phyloP scores from a whole-genome alignment of 345 rosid species.

The Xanthoceras sorbifolium region DNA sequence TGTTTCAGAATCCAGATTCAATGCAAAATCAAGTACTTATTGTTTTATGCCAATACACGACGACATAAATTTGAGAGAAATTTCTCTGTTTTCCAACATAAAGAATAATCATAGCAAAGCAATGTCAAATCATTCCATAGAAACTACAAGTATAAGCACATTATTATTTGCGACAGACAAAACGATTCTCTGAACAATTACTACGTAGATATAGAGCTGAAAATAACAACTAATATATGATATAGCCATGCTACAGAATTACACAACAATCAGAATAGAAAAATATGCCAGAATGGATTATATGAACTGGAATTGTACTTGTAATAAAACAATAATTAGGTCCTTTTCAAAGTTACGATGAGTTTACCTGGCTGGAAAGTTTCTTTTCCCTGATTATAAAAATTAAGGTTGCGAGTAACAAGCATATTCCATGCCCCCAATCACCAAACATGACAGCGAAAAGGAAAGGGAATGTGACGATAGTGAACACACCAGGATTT shows the following conservation, averaged over 20 bases:
- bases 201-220: background rate
- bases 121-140: background rate
- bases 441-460: slow-evolving; percentile 99
- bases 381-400: slow-evolving; percentile 81
- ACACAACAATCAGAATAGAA: background rate
- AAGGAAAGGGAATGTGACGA: slow-evolving; percentile 92
- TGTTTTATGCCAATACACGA: slow-evolving; percentile 3
- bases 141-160: slow-evolving; percentile 3
- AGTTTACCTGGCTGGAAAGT: slow-evolving; percentile 84
- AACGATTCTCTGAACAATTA: background rate
- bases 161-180: background rate
- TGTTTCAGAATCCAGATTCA: slow-evolving; percentile 1
- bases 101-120: background rate
- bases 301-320: slow-evolving; percentile 6
- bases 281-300: slow-evolving; percentile 16
- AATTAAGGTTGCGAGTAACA: slow-evolving; percentile 72
- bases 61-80: background rate
- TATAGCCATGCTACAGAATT: background rate
- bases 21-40: background rate
- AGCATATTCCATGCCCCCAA: slow-evolving; percentile 99
- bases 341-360: background rate
- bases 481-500: slow-evolving; percentile 92
- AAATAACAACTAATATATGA: slow-evolving; percentile 5
- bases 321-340: background rate
- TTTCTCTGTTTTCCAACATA: background rate